Conservation (phyloP, 805 yeast genomes). For the Suhomyces vadensis region DNA sequence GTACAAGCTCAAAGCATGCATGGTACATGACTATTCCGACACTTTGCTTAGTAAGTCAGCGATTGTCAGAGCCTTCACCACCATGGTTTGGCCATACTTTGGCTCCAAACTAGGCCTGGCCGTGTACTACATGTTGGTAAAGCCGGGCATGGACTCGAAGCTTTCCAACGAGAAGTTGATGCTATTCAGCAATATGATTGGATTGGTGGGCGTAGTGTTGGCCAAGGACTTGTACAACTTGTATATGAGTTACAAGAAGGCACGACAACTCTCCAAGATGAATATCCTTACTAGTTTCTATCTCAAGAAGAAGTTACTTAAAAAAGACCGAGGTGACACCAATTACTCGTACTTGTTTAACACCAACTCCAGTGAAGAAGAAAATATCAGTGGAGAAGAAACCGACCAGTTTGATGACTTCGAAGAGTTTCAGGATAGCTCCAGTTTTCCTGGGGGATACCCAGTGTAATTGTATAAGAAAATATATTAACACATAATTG, state of each 20-base stretch:
- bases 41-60: constrained; percentile 24
- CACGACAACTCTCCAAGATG: constrained; percentile 30
- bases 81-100: constrained; percentile 42
- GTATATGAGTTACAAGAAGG: constrained; percentile 29
- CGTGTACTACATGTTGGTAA: constrained; percentile 15
- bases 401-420: constrained; percentile 4
- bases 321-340: not conserved
- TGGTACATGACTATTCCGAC: constrained; percentile 35
- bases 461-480: not conserved
- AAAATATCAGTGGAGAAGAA: constrained; percentile 9
- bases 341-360: not conserved
- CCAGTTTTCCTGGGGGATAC: constrained; percentile 1
- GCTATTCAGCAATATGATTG: constrained; percentile 34
- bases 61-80: constrained; percentile 30
- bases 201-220: constrained; percentile 34
- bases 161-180: constrained; percentile 17
- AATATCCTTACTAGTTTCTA: constrained; percentile 17
- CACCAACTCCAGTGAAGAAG: not conserved
- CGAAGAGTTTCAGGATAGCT: constrained; percentile 2
- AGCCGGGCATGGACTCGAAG: constrained; percentile 4
- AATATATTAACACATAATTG: constrained; percentile 6
- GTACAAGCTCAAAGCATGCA: constrained; percentile 33
- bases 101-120: constrained; percentile 35
- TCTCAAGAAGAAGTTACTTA: constrained; percentile 2
- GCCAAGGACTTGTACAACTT: constrained; percentile 34